phyloP scores from a whole-genome alignment of 805 yeast species.

The Candida jianshihensis region DNA sequence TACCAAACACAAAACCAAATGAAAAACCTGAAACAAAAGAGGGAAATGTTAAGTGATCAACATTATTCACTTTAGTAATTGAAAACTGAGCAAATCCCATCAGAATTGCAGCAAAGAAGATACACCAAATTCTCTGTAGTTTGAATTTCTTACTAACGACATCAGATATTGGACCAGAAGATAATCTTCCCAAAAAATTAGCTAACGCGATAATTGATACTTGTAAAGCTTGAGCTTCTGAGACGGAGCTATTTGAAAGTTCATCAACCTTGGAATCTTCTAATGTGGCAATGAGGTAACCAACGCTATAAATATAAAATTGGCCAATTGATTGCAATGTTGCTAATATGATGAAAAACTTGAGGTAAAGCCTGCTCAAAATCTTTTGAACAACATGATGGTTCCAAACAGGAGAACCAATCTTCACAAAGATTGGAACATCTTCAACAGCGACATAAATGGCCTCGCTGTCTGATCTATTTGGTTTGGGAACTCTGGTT shows the following conservation, averaged over 20 bases:
- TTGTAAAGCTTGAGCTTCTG: constrained; percentile 58
- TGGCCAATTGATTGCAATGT: constrained; percentile 60
- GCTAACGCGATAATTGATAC: constrained; percentile 60
- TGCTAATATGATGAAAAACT: constrained; percentile 50
- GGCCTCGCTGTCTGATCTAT: constrained; percentile 14
- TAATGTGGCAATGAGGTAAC: constrained; percentile 56
- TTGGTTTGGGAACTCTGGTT: constrained; percentile 7
- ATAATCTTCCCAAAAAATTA: constrained; percentile 58
- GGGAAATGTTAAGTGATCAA: constrained; percentile 37
- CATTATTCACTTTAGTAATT: constrained; percentile 28
- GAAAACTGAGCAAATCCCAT: constrained; percentile 31
- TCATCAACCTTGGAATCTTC: constrained; percentile 23
- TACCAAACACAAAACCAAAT: constrained; percentile 67
- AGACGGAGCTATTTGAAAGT: constrained; percentile 22
- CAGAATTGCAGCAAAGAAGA: constrained; percentile 34
- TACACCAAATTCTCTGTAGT: constrained; percentile 62
- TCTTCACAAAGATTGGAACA: constrained; percentile 22
- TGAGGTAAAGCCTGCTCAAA: constrained; percentile 30
- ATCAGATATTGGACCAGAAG: constrained; percentile 64
- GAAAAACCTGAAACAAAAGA: constrained; percentile 56
- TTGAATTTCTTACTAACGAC: constrained; percentile 41
- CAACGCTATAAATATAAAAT: constrained; percentile 66
- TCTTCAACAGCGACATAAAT: constrained; percentile 24
- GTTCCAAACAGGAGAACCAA: constrained; percentile 22
- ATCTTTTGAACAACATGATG: constrained; percentile 18